Conservation (phyloP, 2,329 filamentous ascomycete genomes). For the Fusarium aywerte region DNA sequence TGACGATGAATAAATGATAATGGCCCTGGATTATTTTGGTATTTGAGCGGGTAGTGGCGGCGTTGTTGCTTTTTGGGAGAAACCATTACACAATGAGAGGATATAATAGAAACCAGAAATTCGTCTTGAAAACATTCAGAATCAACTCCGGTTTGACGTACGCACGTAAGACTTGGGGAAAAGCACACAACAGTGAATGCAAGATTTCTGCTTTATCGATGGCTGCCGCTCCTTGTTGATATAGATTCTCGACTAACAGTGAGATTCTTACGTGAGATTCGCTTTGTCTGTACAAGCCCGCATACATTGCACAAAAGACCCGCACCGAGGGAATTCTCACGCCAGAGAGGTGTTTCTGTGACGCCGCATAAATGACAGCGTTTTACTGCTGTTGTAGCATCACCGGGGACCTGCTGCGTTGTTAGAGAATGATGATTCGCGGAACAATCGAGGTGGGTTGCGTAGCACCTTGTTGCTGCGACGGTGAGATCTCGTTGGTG, state of each 20-base stretch:
- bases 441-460: no score
- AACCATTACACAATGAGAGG: not conserved
- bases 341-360: conserved; percentile 5
- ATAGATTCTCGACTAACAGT: not conserved
- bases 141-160: no score
- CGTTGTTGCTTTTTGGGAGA: not conserved
- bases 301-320: not conserved
- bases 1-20: not conserved
- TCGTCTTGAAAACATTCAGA: no score
- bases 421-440: no score
- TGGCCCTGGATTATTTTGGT: rapidly evolving
- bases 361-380: not conserved
- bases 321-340: not conserved
- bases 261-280: not conserved
- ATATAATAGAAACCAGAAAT: not conserved
- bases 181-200: no score
- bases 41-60: no score
- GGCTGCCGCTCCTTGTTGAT: not conserved
- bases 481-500: not conserved
- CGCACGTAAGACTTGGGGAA: not conserved
- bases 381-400: not conserved
- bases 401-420: not conserved
- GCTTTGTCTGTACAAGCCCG: not conserved
- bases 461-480: not conserved
- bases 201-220: not conserved